phyloP scores from a whole-genome alignment of 202 grass and related monocot species.

The Elaeis oleifera region DNA sequence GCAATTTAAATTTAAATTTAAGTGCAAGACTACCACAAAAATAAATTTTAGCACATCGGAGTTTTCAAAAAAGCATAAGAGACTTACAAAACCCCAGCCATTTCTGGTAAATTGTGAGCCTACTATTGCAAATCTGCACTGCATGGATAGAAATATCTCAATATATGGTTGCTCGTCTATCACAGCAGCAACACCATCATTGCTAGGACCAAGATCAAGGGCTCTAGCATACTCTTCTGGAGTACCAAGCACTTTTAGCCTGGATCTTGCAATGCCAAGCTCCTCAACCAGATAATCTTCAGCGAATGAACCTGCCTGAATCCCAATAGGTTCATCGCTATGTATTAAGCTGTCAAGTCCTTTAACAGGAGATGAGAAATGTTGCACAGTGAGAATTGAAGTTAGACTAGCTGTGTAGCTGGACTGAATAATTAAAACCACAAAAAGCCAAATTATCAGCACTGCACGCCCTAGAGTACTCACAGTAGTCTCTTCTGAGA shows the following conservation, averaged over 20 bases:
- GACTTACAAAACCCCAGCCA: slow-evolving; percentile 84
- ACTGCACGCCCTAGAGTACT: slow-evolving; percentile 63
- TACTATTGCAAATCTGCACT: slow-evolving; percentile 42
- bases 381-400: slow-evolving; percentile 81
- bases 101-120: slow-evolving; percentile 72
- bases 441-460: slow-evolving; percentile 81
- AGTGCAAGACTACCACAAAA: too few species aligned
- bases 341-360: slow-evolving; percentile 53
- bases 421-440: slow-evolving; percentile 81
- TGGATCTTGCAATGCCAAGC: slow-evolving; percentile 44
- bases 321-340: slow-evolving; percentile 60
- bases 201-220: slow-evolving; percentile 48
- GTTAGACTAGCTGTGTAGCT: slow-evolving; percentile 80
- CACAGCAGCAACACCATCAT: slow-evolving; percentile 62
- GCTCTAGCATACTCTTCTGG: slow-evolving; percentile 35
- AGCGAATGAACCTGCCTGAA: slow-evolving; percentile 60
- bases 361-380: slow-evolving; percentile 44
- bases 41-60: too few species aligned
- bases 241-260: slow-evolving; percentile 44
- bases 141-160: slow-evolving; percentile 41
- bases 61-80: too few species aligned
- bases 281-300: slow-evolving; percentile 60
- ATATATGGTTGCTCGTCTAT: slow-evolving; percentile 59
- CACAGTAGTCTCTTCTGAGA: slow-evolving; percentile 58
- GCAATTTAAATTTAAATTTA: too few species aligned